Evolutionary conservation across 768 basidiomycete genomes (phyloP).

Genomic region (Suillus decipiens): DNA sequence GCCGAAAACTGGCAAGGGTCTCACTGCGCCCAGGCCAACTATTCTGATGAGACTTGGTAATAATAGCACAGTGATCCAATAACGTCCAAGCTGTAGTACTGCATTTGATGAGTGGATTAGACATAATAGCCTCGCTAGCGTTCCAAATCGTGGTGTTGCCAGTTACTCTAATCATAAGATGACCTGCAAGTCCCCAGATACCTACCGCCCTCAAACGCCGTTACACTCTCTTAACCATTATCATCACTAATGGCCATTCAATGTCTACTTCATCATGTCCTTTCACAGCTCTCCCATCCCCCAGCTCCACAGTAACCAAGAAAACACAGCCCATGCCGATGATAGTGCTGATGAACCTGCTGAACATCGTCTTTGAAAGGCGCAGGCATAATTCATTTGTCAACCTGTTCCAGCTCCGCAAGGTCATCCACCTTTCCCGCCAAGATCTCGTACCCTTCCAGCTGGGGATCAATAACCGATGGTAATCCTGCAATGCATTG

Average conservation of each 20-base stretch:
- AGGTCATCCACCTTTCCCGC: too few species aligned
- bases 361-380: too few species aligned
- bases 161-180: not conserved
- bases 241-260: slow-evolving; percentile 42
- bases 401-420: too few species aligned
- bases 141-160: not conserved
- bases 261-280: slow-evolving; percentile 34
- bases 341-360: too few species aligned
- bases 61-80: not conserved
- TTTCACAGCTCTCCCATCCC: slow-evolving; percentile 23
- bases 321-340: too few species aligned
- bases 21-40: not conserved
- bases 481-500: too few species aligned
- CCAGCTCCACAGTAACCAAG: slow-evolving; percentile 22
- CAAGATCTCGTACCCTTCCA: too few species aligned
- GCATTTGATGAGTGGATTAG: too few species aligned
- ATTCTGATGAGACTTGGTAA: not conserved
- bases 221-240: slow-evolving; percentile 13
- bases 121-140: too few species aligned
- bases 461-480: too few species aligned
- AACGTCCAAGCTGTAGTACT: not conserved
- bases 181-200: not conserved
- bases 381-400: too few species aligned
- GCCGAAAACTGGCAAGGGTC: not conserved
- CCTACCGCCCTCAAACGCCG: too few species aligned